Evolutionary conservation across 768 basidiomycete genomes (phyloP), one percentile per base, ranked within the genome.

Genomic region (Coprinopsis marcescibilis): DNA sequence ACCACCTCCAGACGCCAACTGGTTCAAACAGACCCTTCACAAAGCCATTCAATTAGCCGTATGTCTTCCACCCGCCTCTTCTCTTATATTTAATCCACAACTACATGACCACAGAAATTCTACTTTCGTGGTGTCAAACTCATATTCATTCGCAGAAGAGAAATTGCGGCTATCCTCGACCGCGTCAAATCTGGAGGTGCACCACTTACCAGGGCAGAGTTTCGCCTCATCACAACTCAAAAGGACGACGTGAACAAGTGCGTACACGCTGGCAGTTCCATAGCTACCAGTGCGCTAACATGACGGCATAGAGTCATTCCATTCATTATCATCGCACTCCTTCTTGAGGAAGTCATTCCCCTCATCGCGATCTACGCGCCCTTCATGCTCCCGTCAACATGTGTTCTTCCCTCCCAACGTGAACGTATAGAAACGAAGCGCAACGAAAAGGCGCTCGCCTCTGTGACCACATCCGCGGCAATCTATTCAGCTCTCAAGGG

Each of bases 281-380:
- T 33, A 13, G 32, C 20, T 6, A 27, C 12, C 24, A 43, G 11
- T 19, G n/a, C n/a, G 30, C 27, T 30, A 21, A 42, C 20, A 32
- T 23, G 20, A 21, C 4, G 12, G 54, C 37, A 19, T 51, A 86
- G 88, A 66, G 75, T 92, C 30, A 66, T 90, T 2, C 90, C 90
- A 0, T 93, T 92, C 66, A 58, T 89, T 7, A 54, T 87, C 55
- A 78, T 90, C 49, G 73, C 89, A 23, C 60, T 88, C 21, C 60
- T 91, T 12, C 68, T 89, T 1, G 90, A 93, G 62, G 90, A 93
- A 63, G 60, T 85, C 26, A 77, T 93, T 46, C 90, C 90, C 12
- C 72, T 93, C 51, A 77, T 91, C 51, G 88, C 88, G 21, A 77
- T 93, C 50, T 92, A 88, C 57, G 81, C 78, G n/a, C 90, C 90